Base-by-base conservation (phyloP, 768 basidiomycete species). In the Paxillus rubicundulus region DNA sequence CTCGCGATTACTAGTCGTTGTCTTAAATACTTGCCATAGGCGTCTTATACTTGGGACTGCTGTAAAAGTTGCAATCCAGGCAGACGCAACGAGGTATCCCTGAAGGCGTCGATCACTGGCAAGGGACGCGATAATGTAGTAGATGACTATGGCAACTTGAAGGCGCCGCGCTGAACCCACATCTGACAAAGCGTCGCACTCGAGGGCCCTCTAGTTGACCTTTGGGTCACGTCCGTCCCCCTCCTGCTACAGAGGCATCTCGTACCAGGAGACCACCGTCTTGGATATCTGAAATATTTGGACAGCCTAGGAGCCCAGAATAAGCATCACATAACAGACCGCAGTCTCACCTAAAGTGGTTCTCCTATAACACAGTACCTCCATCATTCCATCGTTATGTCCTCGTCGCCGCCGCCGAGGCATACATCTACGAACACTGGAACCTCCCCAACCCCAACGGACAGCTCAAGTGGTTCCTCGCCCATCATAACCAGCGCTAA, bases 401-500 rank as follows among this genome's bases (percentile, higher is more conserved):
- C 62, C 4, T 55, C 57, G 3, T 12, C 47, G 0, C 17, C 53
- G 2, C 8, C 50, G 4, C 30, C 52, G 9, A n/a, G 10, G 16
- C 45, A 16, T 48, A 18, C 47, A 32, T 14, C 14, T 20, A 1
- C 33, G 46, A 5, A 17, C 59, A 5, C 9, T 38, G 2, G 32
- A 18, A 9, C 8, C 41, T 5, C 52, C 30, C 3, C 49, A 36
- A 1, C 46, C 38, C 0, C 57, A 36, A 4, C 44, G 38, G 10
- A 38, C 47, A 1, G 52, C 49, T 0, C 52, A 36, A 2, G 24
- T 41, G 0, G 41, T 32, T 24, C 50, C 46, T 9, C 28, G 2
- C 14, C 16, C 36, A 48, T 33, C 37, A 50, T 54, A 39, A 52
- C 61, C 0, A 56, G 53, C 18, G 53, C 61, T 53, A 70, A 65